Evolutionary conservation across 2,329 filamentous ascomycete species (phyloP).

Genomic region (Aspergillus novoparasiticus): DNA sequence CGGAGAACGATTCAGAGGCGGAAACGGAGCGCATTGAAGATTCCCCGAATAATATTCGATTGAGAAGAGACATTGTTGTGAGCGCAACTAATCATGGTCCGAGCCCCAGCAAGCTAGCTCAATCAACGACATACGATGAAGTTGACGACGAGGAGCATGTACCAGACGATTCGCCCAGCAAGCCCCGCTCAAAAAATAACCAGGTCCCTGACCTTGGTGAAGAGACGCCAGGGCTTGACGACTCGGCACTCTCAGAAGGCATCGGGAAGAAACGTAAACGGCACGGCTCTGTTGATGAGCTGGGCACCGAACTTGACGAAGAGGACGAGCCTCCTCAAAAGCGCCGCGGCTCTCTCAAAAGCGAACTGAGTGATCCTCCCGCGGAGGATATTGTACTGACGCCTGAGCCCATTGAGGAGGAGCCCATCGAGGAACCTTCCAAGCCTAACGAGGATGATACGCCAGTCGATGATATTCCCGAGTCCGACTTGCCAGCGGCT

Average conservation of each 20-base stretch:
- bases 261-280: conserved; percentile 46
- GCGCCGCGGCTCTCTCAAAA: conserved; percentile 43
- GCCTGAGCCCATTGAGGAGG: conserved; percentile 41
- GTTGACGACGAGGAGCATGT: conserved; percentile 54
- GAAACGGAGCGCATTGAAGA: conserved; percentile 92
- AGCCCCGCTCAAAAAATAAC: conserved; percentile 38
- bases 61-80: conserved; percentile 62
- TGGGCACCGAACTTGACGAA: conserved; percentile 37
- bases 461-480: conserved; percentile 35
- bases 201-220: conserved; percentile 27
- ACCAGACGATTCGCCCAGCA: conserved; percentile 44
- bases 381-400: conserved; percentile 37
- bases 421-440: conserved; percentile 31
- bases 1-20: conserved; percentile 76
- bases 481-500: conserved; percentile 32
- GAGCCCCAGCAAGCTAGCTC: conserved; percentile 76
- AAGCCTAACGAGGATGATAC: conserved; percentile 35
- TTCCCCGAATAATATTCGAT: conserved; percentile 71
- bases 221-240: conserved; percentile 28
- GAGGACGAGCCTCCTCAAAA: conserved; percentile 46
- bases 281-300: conserved; percentile 38
- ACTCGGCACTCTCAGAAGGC: conserved; percentile 33
- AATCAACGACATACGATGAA: conserved; percentile 53
- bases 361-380: conserved; percentile 38
- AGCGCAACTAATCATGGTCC: conserved; percentile 62